Base-by-base conservation (phyloP, 768 basidiomycete species). In the Psilocybe azurescens region DNA sequence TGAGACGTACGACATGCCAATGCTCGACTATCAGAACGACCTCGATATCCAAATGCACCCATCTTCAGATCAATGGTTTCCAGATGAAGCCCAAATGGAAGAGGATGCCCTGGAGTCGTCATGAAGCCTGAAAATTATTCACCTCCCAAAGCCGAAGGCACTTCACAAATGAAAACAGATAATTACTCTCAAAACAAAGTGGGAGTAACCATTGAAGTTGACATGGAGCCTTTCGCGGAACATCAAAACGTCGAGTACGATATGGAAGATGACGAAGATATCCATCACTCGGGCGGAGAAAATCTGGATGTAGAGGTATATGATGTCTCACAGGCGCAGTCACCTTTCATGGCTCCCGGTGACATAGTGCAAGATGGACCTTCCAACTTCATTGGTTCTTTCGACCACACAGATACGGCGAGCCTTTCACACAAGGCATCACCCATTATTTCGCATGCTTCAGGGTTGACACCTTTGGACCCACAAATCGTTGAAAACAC, bases 41-140 rank as follows among this genome's bases (percentile, higher is more conserved):
- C 68, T 79, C 39, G 88, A 90, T 71, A 82, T 87, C 53, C 78
- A 82, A 67, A 89, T 89, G 87, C 80, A 85, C 64, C 69, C 77
- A 28, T 77, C 81, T 38, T 74, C 79, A 54, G 85, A 88, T 53
- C 69, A 79, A 33, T 88, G 84, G 86, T 80, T 78, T 58, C 80
- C 79, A 65, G 75, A 76, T 41, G 84, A 89, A 72, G 77, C 81
- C 3, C 69, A 77, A 57, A 90, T 90, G 89, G 85, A 87, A 65
- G 86, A 87, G 58, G 87, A 87, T 66, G 61, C 41, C 30, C 63
- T 50, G 69, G 28, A 33, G 51, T 30, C 51, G 3, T 53, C 74
- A 76, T 57, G 47, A 55, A 66, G 61, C 41, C 60, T 36, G 60
- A 63, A 64, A 61, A 54, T 57, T 63, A 59, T 33, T 53, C 48